phyloP scores from a whole-genome alignment of 345 rosid species.

The Lenwebbia sp. region DNA sequence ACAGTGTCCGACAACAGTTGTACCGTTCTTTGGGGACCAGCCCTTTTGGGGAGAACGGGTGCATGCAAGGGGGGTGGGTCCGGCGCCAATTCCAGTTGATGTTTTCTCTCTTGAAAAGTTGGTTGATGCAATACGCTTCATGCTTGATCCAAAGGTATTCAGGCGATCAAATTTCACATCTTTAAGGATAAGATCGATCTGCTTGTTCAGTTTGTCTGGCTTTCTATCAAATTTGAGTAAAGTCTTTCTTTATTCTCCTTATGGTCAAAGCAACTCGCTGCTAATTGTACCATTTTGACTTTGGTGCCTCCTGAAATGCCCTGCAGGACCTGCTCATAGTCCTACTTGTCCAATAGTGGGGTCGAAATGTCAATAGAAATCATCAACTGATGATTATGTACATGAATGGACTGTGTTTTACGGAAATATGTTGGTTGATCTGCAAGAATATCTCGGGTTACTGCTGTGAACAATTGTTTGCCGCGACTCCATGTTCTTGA shows the following conservation, averaged over 20 bases:
- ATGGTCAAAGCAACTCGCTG: background rate
- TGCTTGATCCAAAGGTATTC: constrained; percentile 36
- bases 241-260: background rate
- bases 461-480: background rate
- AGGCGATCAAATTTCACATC: background rate
- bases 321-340: background rate
- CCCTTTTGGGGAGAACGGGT: constrained; percentile 57
- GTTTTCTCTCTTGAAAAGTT: constrained; percentile 36
- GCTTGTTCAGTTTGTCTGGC: background rate
- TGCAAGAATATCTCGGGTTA: background rate
- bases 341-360: background rate
- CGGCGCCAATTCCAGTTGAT: constrained; percentile 40
- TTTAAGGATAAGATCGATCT: background rate
- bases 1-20: constrained; percentile 51
- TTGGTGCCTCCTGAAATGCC: background rate
- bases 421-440: background rate
- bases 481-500: background rate
- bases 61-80: constrained; percentile 44
- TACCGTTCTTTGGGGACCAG: constrained; percentile 59
- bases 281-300: background rate
- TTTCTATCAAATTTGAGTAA: background rate
- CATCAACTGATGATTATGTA: background rate
- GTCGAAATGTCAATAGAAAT: background rate
- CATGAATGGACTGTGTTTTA: background rate
- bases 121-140: constrained; percentile 39